These are phyloP conservation scores for Lactifluus subvellereus DNA, from an alignment of 768 basidiomycete genomes.

Conservation along the genomic window DNA sequence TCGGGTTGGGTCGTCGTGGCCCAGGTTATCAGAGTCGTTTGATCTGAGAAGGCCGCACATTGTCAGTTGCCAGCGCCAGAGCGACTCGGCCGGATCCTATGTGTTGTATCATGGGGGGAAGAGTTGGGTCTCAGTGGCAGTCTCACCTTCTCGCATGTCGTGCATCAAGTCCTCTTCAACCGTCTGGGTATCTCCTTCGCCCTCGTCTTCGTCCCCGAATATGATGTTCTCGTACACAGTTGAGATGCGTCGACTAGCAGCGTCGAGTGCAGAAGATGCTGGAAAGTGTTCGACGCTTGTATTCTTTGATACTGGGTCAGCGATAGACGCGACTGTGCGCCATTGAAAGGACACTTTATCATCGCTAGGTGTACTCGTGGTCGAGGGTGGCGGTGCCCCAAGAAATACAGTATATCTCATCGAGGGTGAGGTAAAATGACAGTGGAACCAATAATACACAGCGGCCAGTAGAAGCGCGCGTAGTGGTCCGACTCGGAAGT, in stretches of 20 bases:
- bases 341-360: constrained; percentile 36
- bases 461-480: too few species aligned
- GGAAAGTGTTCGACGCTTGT: constrained; percentile 22
- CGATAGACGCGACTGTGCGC: constrained; percentile 39
- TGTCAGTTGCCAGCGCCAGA: background rate
- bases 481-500: background rate
- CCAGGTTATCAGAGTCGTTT: constrained; percentile 15
- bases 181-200: constrained; percentile 5
- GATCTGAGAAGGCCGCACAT: constrained; percentile 3
- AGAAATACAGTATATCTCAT: constrained; percentile 46
- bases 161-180: constrained; percentile 11
- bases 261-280: constrained; percentile 51
- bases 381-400: constrained; percentile 38
- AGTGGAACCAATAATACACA: background rate
- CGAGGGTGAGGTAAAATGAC: background rate
- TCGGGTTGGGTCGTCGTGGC: constrained; percentile 14
- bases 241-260: constrained; percentile 64
- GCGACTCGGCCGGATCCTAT: background rate
- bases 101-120: too few species aligned
- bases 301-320: constrained; percentile 10
- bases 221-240: constrained; percentile 65
- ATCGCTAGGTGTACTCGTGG: constrained; percentile 34
- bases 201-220: constrained; percentile 44
- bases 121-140: too few species aligned
- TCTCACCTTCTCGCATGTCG: background rate